These are phyloP conservation scores for Suillus alpinus DNA, from an alignment of 768 basidiomycete genomes.

Conservation along the genomic window DNA sequence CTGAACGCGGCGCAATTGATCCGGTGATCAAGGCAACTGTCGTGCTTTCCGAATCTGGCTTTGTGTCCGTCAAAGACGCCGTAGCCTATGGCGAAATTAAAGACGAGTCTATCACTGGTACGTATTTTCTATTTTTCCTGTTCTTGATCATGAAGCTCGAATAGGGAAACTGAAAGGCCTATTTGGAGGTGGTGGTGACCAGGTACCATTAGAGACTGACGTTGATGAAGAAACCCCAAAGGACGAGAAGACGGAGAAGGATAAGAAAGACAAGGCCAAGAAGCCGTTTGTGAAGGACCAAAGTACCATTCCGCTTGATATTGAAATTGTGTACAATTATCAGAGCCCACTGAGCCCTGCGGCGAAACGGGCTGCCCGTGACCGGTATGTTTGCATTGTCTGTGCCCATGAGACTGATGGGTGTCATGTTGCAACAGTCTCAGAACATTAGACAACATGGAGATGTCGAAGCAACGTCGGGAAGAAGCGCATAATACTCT, in stretches of 20 bases:
- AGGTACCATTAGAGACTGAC: constrained; percentile 28
- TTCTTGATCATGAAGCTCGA: constrained; percentile 12
- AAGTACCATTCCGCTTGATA: constrained; percentile 65
- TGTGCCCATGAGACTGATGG: constrained; percentile 1
- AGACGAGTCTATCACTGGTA: constrained; percentile 74
- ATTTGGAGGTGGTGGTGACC: constrained; percentile 59
- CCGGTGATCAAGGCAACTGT: constrained; percentile 87
- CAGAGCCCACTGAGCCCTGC: constrained; percentile 73
- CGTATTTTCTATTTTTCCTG: constrained; percentile 12
- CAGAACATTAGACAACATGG: constrained; percentile 72
- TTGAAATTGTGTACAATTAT: constrained; percentile 58
- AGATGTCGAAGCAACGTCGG: constrained; percentile 69
- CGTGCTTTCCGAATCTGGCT: constrained; percentile 81
- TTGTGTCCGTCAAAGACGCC: constrained; percentile 78
- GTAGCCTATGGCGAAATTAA: constrained; percentile 79
- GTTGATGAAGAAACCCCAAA: constrained; percentile 28
- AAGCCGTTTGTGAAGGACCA: constrained; percentile 37
- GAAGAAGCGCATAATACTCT: constrained; percentile 91
- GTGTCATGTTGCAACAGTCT: constrained; percentile 47
- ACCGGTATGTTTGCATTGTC: constrained; percentile 50
- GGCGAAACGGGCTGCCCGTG: constrained; percentile 71
- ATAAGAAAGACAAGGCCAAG: constrained; percentile 34
- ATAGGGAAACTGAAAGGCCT: constrained; percentile 84
- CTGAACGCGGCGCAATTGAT: constrained; percentile 74
- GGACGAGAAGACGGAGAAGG: constrained; percentile 36